Base-by-base conservation (phyloP, 345 rosid genomes). In the Euclidium syriacum region DNA sequence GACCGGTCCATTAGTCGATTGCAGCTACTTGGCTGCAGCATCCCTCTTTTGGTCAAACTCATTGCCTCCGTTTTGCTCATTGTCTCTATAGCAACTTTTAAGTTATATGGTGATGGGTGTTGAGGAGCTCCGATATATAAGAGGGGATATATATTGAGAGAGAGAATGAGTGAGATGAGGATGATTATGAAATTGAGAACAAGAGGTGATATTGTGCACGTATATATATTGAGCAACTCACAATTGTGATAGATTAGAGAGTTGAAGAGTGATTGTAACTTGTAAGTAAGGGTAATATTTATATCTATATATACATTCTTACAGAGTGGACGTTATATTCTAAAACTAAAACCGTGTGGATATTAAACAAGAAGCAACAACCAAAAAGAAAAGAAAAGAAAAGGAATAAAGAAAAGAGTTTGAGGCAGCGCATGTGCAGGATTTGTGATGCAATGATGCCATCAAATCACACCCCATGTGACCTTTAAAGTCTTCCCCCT, bases 401-500 rank as follows among this genome's bases (percentile, higher is more conserved):
- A 34, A 48, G 60, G 60, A 58, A 68, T 67, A 39, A 39, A 34
- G 27, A 58, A 68, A 51, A 68, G 52, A 50, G 38, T 17, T n/a
- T 58, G 60, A 50, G 49, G 73, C 73, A 69, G 55, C 6, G 73
- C 68, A 69, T 69, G 73, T 69, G 73, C 55, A 43, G 62, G 52
- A 17, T 59, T 51, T 34, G n/a, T n/a, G 73, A 60, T 34, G 46
- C 54, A 59, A 68, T 52, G 67, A 52, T 60, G 18, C 67, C 39
- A 68, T 26, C 68, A 69, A 69, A 69, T 69, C 62, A 66, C 40
- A 25, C 35, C 62, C 73, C 73, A 69, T 69, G 73, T 69, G 73
- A 61, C 36, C 54, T 34, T 52, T 59, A 58, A n/a, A 30, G 27
- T 50, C 65, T 43, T 52, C 48, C 54, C 48, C 25, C 35, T 52